phyloP scores from a whole-genome alignment of 2,329 filamentous ascomycete genomes.

The Alternaria ethzedia region DNA sequence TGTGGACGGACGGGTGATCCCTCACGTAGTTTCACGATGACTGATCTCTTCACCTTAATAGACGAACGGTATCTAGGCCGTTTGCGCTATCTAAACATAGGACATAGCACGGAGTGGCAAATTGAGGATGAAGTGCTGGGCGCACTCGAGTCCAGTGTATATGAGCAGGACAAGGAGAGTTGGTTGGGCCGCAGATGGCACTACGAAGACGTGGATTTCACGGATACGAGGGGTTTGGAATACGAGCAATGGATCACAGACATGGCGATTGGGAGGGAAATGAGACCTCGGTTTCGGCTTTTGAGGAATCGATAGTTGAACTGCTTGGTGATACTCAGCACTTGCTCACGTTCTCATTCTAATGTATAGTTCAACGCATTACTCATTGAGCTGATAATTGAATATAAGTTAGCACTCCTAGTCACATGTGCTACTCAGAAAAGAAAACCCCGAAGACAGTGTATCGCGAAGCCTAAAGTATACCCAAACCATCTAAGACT shows the following conservation, averaged over 20 bases:
- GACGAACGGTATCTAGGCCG: slow-evolving; percentile 51
- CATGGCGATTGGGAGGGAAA: slow-evolving; percentile 27
- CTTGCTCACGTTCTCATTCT: neutral
- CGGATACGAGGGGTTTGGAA: slow-evolving; percentile 9
- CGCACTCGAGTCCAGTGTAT: slow-evolving; percentile 48
- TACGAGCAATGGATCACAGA: slow-evolving; percentile 33
- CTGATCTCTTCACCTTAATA: slow-evolving; percentile 51
- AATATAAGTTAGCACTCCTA: neutral
- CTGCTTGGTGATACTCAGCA: neutral
- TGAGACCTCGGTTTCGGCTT: slow-evolving; percentile 31
- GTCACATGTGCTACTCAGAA: neutral
- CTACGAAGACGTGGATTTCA: slow-evolving; percentile 26
- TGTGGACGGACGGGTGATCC: slow-evolving; percentile 44
- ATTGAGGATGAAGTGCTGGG: slow-evolving; percentile 44
- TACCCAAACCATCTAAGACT: neutral
- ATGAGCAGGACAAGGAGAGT: slow-evolving; percentile 49
- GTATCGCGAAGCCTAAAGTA: neutral
- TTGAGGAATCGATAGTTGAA: slow-evolving; percentile 23
- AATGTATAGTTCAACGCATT: neutral
- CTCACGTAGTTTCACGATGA: slow-evolving; percentile 48
- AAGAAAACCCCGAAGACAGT: neutral
- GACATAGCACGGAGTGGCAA: slow-evolving; percentile 50
- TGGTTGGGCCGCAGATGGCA: slow-evolving; percentile 46
- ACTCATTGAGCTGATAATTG: neutral
- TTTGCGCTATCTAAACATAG: slow-evolving; percentile 48